Evolutionary conservation across 106 monocot species (phyloP).

Genomic region (Dendrobium chrysotoxum): DNA sequence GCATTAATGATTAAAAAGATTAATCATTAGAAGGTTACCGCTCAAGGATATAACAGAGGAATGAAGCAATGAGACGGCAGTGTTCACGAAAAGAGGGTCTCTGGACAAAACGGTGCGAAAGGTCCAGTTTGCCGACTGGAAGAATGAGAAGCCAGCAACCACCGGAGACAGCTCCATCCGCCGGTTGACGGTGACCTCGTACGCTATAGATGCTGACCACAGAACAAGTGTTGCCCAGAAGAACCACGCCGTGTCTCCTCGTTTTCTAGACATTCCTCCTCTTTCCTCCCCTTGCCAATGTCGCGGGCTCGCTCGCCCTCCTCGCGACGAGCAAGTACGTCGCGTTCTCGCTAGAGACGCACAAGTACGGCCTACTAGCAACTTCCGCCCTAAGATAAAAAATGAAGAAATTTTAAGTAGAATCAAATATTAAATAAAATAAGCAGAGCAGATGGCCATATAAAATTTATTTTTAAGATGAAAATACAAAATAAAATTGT

Average conservation of each 20-base stretch:
- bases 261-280: conserved; percentile 17
- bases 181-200: conserved; percentile 45
- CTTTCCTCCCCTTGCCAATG: not conserved
- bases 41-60: conserved; percentile 59
- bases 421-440: too few species aligned
- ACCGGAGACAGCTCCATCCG: conserved; percentile 44
- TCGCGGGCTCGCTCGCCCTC: too few species aligned
- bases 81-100: conserved; percentile 92
- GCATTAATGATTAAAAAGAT: not conserved
- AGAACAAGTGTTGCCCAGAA: conserved; percentile 81
- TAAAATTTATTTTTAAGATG: too few species aligned
- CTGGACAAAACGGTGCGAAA: conserved; percentile 42
- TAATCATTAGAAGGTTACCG: conserved; percentile 25
- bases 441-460: too few species aligned
- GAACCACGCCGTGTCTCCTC: conserved; percentile 19
- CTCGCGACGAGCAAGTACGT: too few species aligned
- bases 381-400: too few species aligned
- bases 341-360: too few species aligned
- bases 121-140: conserved; percentile 58
- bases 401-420: too few species aligned
- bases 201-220: conserved; percentile 64
- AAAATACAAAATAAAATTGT: too few species aligned
- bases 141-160: conserved; percentile 58
- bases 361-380: too few species aligned
- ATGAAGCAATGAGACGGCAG: conserved; percentile 81